A percentile compares a stretch with the other conserved stretches of the same genome.
These are phyloP conservation scores for Tulasnella sp. DNA, from an alignment of 768 basidiomycete species.

Conservation along the genomic window DNA sequence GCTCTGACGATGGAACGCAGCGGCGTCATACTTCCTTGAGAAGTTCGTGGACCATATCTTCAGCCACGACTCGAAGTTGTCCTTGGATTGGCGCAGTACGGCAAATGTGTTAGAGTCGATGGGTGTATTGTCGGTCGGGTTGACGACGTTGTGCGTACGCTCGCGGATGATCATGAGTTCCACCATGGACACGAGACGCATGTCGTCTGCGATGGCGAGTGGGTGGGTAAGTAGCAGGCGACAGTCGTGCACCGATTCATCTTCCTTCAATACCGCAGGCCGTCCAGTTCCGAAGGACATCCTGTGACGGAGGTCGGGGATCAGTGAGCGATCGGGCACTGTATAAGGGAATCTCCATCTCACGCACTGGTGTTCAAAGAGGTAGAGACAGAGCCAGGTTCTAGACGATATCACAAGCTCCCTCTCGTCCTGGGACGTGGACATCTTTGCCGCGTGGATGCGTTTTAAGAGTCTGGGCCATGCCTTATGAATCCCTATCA, in stretches of 20 bases:
- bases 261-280: conserved; percentile 84
- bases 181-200: conserved; percentile 88
- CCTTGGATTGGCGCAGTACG: conserved; percentile 59
- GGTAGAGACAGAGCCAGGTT: conserved; percentile 88
- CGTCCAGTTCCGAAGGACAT: conserved; percentile 92
- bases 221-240: conserved; percentile 75
- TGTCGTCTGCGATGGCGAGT: conserved; percentile 82
- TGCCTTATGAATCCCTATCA: conserved; percentile 74
- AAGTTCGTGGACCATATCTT: conserved; percentile 67
- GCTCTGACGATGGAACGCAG: conserved; percentile 82
- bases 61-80: conserved; percentile 74
- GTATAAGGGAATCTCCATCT: neutral
- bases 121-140: conserved; percentile 66
- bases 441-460: conserved; percentile 57
- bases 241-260: conserved; percentile 79
- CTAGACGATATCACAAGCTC: conserved; percentile 72
- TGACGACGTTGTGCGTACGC: conserved; percentile 68
- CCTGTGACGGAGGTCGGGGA: conserved; percentile 34
- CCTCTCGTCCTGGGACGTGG: conserved; percentile 50
- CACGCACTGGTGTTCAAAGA: conserved; percentile 87
- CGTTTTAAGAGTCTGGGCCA: conserved; percentile 73
- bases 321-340: conserved; percentile 17
- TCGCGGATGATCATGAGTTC: conserved; percentile 87
- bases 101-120: conserved; percentile 55
- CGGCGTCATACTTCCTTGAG: conserved; percentile 52